phyloP scores from a whole-genome alignment of 2,329 filamentous ascomycete genomes.

The Penicillium olsonii region DNA sequence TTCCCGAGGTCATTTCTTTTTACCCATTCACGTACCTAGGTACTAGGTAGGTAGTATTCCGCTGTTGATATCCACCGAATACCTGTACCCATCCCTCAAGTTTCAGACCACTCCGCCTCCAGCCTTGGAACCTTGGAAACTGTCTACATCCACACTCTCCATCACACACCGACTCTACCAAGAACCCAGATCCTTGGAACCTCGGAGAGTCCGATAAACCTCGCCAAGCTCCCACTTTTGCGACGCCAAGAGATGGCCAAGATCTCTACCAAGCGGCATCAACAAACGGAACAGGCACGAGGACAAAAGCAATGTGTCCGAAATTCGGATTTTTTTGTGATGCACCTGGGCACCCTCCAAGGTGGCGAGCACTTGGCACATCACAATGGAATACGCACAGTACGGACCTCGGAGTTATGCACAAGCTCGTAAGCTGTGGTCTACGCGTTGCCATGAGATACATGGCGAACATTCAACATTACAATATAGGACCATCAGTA shows the following conservation, averaged over 20 bases:
- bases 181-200: neutral
- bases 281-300: neutral
- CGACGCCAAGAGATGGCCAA: slow-evolving; percentile 2
- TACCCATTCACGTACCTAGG: too few relatives aligned
- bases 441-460: neutral
- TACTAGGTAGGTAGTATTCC: too few relatives aligned
- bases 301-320: neutral
- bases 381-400: too few relatives aligned
- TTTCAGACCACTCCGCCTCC: too few relatives aligned
- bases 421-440: neutral
- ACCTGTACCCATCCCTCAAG: too few relatives aligned
- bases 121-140: too few relatives aligned
- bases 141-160: too few relatives aligned
- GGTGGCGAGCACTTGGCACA: neutral
- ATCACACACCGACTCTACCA: neutral
- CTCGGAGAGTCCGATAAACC: neutral
- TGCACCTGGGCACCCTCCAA: neutral
- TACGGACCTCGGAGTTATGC: too few relatives aligned
- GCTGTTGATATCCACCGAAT: too few relatives aligned
- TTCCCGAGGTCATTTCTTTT: too few relatives aligned
- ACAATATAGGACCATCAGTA: too few relatives aligned
- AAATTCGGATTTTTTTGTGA: neutral
- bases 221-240: neutral
- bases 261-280: neutral
- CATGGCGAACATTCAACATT: too few relatives aligned